Evolutionary conservation across 2,329 filamentous ascomycete genomes (phyloP).

Genomic region (Aspergillus sp.): DNA sequence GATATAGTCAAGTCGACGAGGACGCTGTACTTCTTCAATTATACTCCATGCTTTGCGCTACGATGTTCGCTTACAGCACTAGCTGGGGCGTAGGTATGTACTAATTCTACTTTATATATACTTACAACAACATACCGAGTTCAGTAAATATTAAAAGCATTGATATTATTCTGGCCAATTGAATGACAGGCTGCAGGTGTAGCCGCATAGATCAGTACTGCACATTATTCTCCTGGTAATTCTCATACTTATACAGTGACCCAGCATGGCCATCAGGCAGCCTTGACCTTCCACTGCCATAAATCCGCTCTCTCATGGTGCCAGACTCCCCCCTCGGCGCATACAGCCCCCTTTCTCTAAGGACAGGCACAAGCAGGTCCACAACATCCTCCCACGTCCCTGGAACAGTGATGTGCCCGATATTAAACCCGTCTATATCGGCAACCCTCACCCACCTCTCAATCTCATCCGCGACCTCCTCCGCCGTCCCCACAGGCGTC

Average conservation of each 20-base stretch:
- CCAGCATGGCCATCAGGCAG: constrained; percentile 55
- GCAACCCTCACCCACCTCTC: constrained; percentile 47
- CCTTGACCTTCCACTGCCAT: constrained; percentile 58
- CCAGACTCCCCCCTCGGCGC: constrained; percentile 29
- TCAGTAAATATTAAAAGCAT: too few relatives aligned
- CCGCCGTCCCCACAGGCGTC: constrained; percentile 48
- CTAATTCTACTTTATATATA: too few relatives aligned
- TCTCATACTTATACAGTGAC: constrained; percentile 60
- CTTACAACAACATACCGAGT: too few relatives aligned
- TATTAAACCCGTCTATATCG: constrained; percentile 45
- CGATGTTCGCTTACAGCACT: too few relatives aligned
- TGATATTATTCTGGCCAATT: too few relatives aligned
- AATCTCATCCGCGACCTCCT: constrained; percentile 49
- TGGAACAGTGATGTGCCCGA: constrained; percentile 51
- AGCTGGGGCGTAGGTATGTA: too few relatives aligned
- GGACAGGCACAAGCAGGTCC: constrained; percentile 50
- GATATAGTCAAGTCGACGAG: rapidly evolving
- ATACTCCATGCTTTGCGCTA: too few relatives aligned
- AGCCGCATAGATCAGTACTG: too few relatives aligned
- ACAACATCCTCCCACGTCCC: constrained; percentile 55
- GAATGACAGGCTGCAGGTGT: too few relatives aligned
- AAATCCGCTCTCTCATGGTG: constrained; percentile 61
- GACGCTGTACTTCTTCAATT: too few relatives aligned
- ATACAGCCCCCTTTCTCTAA: constrained; percentile 44
- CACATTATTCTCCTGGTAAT: constrained; percentile 49